Conservation (phyloP, 139 green algal species). For the Chlorella sp. region DNA sequence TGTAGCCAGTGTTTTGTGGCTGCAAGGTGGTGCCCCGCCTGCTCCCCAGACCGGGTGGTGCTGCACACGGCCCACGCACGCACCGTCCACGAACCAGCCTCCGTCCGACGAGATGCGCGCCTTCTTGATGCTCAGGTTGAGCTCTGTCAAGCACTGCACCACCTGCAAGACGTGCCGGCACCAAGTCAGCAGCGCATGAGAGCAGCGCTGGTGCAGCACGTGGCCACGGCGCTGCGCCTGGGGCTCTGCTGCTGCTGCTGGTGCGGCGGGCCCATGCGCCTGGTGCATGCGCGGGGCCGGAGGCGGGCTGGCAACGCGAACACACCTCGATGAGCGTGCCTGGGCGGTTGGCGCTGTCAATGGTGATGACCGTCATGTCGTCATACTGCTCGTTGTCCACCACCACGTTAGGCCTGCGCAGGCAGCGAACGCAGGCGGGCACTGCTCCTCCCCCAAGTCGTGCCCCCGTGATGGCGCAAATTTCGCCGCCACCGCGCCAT, state of each 20-base stretch:
- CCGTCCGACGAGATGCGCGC: slow-evolving; percentile 86
- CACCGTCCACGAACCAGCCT: slow-evolving; percentile 96
- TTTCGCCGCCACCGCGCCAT: too few species aligned
- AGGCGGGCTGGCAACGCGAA: too few species aligned
- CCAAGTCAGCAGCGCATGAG: neutral
- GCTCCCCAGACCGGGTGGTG: neutral
- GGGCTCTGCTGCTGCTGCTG: neutral
- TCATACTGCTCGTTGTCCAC: slow-evolving; percentile 76
- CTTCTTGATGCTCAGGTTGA: slow-evolving; percentile 75
- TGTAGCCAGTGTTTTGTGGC: too few species aligned
- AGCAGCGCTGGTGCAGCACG: neutral
- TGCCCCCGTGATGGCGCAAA: too few species aligned
- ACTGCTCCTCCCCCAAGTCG: too few species aligned
- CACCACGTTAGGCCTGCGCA: slow-evolving; percentile 57
- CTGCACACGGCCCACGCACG: slow-evolving; percentile 3
- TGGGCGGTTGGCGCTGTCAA: slow-evolving; percentile 92
- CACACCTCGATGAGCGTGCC: slow-evolving; percentile 90
- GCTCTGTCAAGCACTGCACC: slow-evolving; percentile 92
- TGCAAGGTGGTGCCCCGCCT: too few species aligned
- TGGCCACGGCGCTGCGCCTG: neutral
- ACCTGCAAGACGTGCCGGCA: slow-evolving; percentile 51
- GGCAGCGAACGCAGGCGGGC: too few species aligned
- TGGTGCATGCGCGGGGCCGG: too few species aligned
- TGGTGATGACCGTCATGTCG: slow-evolving; percentile 71
- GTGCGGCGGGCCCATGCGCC: too few species aligned